Conservation (phyloP, 2,329 filamentous ascomycete genomes). For the Septoria petroselini region DNA sequence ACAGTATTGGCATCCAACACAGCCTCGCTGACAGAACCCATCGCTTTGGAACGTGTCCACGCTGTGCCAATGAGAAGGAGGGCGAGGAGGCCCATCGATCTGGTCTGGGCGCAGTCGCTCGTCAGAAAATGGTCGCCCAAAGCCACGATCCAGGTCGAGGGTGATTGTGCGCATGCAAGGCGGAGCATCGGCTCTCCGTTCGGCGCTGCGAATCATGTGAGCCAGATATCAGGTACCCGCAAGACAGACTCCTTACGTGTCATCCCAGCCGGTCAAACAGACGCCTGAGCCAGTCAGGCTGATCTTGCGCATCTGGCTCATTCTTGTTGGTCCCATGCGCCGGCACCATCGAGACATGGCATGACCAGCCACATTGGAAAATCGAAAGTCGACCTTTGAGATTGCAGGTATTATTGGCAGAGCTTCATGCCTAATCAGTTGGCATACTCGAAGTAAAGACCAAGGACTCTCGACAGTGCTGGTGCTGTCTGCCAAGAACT, state of each 20-base stretch:
- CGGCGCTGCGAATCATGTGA: background rate
- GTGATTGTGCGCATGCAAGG: background rate
- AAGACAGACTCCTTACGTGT: background rate
- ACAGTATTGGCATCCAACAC: constrained; percentile 1
- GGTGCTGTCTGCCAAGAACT: background rate
- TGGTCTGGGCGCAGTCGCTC: background rate
- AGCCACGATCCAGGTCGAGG: constrained; percentile 2
- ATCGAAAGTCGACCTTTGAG: background rate
- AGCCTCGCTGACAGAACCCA: background rate
- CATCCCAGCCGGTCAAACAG: constrained; percentile 9
- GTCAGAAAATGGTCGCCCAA: background rate
- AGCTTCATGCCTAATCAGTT: background rate
- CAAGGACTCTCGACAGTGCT: background rate
- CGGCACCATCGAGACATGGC: constrained; percentile 1
- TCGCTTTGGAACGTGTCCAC: background rate
- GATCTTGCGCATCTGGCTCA: constrained; percentile 4
- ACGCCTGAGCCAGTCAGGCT: background rate
- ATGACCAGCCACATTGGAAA: background rate
- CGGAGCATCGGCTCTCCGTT: background rate
- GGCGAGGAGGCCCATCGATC: background rate
- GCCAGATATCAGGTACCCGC: background rate
- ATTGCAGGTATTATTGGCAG: constrained; percentile 1
- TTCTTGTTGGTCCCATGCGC: background rate
- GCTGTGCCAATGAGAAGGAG: background rate
- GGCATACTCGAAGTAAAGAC: background rate